Evolutionary conservation across 176 grass and related monocot genomes (phyloP), one percentile per base, ranked within the genome.

Genomic region (Ampelocalamus luodianensis): DNA sequence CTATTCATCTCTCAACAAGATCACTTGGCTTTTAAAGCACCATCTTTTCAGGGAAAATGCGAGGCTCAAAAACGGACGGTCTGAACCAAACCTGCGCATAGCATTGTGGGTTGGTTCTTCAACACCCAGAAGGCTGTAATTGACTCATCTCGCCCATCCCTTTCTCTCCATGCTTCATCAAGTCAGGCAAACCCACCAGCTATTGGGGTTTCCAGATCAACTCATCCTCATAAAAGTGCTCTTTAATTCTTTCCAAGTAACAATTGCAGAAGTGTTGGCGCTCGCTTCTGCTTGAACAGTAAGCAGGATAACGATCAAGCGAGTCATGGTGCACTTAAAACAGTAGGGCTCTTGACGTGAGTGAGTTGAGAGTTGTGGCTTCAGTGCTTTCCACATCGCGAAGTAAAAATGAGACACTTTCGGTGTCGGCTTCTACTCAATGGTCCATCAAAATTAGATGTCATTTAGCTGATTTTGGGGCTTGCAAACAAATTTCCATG

Each of bases 391-490:
- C 39, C 54, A 17, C 69, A 10, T 26, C 10, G 12, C 8, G 22
- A 89, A 69, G 70, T 49, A 76, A 81, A 65, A 72, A 71, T 16
- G 51, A 6, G 32, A 13, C 24, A 50, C 77, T 85, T 89, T 85
- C 62, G 51, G 59, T 61, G 87, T 76, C 43, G 43, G 9, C 53
- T 15, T 51, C 77, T 66, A 34, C 58, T 72, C 22, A 12, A 64
- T 3, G 10, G 23, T 34, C 55, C 4, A 5, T 45, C 3, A 15
- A 58, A 32, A 27, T 34, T 23, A 24, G 6, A 8, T 2, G 13
- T 32, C n/a, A 11, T 64, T 32, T 23, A 5, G 59, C 32, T 45
- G 38, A 10, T 42, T 39, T 72, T 4, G 13, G 24, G 12, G 10
- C 3, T 23, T 43, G 27, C 17, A 42, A 77, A 69, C 62, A 61